Base-by-base conservation (phyloP, 768 basidiomycete genomes). In the Cystobasidium tubakii region DNA sequence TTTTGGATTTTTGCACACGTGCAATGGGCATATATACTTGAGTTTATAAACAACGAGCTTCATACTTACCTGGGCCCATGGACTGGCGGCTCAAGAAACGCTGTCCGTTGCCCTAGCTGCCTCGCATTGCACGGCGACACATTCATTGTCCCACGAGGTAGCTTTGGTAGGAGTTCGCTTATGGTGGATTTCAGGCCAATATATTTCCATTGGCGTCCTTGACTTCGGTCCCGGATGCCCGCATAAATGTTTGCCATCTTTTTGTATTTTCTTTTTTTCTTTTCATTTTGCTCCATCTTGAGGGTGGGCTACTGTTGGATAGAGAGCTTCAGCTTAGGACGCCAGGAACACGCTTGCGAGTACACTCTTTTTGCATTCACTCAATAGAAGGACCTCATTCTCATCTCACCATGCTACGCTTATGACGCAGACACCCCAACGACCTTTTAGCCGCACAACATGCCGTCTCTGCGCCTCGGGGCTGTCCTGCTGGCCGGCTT, bases 151-250 rank as follows among this genome's bases (percentile, higher is more conserved):
- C 57, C 33, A 60, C 57, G 57, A 60, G 25, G 57, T 60, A 60
- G 57, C 57, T 60, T 60, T 60, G 57, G 57, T 60, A 60, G 57
- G 57, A 60, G 57, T 60, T 60, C 57, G 57, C 57, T 34, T 60
- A 29, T 60, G 57, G 57, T 60, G 57, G 57, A 60, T 34, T 60
- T 60, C 57, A 60, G 57, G 57, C 57, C 57, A 60, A 60, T 15
- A 60, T 60, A 60, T 60, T 60, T 60, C 57, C 57, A 60, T 60
- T 60, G 57, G 57, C 57, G 57, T 60, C 57, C 57, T 60, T 60
- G 57, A 60, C 57, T 60, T 60, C 57, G 57, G 57, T 60, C 57
- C 57, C 29, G 57, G 57, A 27, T 60, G 57, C 57, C 57, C 57
- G 57, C 57, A 60, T 60, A 60, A 60, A 34, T 34, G 33, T 34